Conservation (phyloP, 208 protist species). For the Leishmania guyanensis region DNA sequence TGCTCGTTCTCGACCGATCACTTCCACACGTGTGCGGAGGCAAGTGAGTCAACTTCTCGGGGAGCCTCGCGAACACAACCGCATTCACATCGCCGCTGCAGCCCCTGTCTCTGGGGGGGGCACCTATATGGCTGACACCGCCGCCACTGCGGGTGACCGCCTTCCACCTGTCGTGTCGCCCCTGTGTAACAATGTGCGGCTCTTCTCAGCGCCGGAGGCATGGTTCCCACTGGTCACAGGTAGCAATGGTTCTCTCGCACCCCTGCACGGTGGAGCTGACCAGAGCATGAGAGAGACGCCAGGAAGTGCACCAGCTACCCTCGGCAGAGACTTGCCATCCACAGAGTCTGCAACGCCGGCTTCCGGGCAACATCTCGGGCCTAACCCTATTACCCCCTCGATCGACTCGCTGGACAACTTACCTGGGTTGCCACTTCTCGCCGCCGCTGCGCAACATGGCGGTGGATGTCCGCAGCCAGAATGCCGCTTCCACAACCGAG, state of each 20-base stretch:
- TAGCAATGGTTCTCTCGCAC: not conserved
- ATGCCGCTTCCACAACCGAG: not conserved
- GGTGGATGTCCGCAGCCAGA: not conserved
- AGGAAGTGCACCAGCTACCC: not conserved
- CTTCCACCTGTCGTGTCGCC: not conserved
- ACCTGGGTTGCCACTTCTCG: not conserved
- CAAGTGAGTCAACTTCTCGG: too few species aligned
- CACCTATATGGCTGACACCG: not conserved
- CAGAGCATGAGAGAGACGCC: not conserved
- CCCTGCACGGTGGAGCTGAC: not conserved
- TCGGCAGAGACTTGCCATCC: not conserved
- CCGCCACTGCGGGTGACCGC: not conserved
- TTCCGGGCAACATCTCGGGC: not conserved
- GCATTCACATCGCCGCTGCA: not conserved
- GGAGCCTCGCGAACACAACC: not conserved
- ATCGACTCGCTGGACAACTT: not conserved
- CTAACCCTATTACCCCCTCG: too few species aligned
- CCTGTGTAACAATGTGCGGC: not conserved
- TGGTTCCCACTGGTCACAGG: not conserved
- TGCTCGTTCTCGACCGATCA: not conserved
- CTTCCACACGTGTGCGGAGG: not conserved
- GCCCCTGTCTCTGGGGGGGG: not conserved
- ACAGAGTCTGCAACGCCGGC: not conserved
- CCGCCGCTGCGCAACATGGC: not conserved
- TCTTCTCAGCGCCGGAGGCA: not conserved